Evolutionary conservation across 2,329 filamentous ascomycete species (phyloP), one percentile per base, ranked within the genome.

Genomic region (Monosporascus sp.): DNA sequence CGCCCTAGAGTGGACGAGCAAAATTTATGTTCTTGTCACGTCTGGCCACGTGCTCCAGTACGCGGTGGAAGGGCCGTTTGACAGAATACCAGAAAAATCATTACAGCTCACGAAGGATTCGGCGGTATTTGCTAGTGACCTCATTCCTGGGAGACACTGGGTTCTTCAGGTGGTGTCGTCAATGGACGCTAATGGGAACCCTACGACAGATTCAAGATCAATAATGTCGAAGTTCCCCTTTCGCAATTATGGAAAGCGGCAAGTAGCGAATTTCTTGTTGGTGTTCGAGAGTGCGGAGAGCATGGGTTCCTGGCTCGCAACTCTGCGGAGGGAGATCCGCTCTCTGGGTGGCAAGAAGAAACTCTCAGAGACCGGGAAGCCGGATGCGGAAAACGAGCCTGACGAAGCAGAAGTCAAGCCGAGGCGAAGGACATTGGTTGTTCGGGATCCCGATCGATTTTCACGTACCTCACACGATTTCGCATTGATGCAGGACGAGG

Each of bases 71-170:
- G 89, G 89, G 2, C 73, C 81, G 3, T 87, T 83, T 61, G 86
- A 92, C 60, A 78, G 89, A 24, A 68, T 85, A 11, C 89, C 89
- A 0, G 89, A 94, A 67, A 89, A 86, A 67, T 77, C 88, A 36
- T 73, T 93, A 53, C 83, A 86, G 48, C 73, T 94, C 4, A 82
- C 83, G n/a, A 85, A 83, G 57, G 81, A 88, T 48, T 92, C 89
- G 3, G 88, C 87, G 11, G 89, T 88, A 5, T 93, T 90, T 67
- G 89, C 86, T 1, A 90, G 85, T 60, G 89, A 94, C 65, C 76
- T 88, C 15, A 90, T 93, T 52, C 87, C 88, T 3, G 89, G 89
- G 6, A 83, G 83, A 55, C 88, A 91, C 63, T 92, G 88, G 83
- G 89, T 93, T 6, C 69, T 93, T 15, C 88, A 90, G 60, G 82